Evolutionary conservation across 768 basidiomycete genomes (phyloP), one percentile per base, ranked within the genome.

Genomic region (Phylloporus arenicola): DNA sequence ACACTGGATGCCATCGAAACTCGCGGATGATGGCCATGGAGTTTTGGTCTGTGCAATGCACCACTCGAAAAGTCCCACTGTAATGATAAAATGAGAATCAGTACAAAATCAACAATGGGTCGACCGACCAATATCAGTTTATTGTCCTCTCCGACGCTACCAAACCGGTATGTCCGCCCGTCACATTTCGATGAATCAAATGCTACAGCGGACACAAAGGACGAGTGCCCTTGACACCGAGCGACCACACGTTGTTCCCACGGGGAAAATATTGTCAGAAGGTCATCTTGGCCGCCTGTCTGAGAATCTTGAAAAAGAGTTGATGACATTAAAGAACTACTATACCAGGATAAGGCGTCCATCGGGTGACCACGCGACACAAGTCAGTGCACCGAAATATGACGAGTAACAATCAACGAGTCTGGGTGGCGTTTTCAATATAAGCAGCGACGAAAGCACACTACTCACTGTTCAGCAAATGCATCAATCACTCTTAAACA

Each of bases 231-330:
- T 68, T 96, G 93, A 70, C 96, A 98, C 48, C 94, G 80, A 5
- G 96, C 96, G 10, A 99, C 82, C 6, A 98, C 83, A 3, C 94
- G 82, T 64, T 92, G 87, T 65, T 98, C 96, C 80, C 86, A 88
- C 1, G 93, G 92, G 0, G 94, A 93, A 66, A 92, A 91, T 52
- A 99, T 88, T 4, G 94, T 95, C 48, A 96, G 71, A 10, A 98
- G 77, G 63, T 99, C 96, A 62, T 99, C 96, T 73, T 99, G 94
- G 0, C 96, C 96, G 12, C 94, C 96, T 2, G 92, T 91, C 89
- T 93, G 58, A 17, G 51, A 34, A 44, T 53, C 50, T 40, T 40
- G 11, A 43, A 37, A 38, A 29, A 42, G 30, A 52, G 40, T 13
- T 20, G 12, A 31, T 42, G 19, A 46, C 3, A 35, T 11, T 19